Percentiles rank a stretch among this genome's conserved stretches.
phyloP scores from a whole-genome alignment of 1,284 basidiomycete species.

The Jaminaea rosea region DNA sequence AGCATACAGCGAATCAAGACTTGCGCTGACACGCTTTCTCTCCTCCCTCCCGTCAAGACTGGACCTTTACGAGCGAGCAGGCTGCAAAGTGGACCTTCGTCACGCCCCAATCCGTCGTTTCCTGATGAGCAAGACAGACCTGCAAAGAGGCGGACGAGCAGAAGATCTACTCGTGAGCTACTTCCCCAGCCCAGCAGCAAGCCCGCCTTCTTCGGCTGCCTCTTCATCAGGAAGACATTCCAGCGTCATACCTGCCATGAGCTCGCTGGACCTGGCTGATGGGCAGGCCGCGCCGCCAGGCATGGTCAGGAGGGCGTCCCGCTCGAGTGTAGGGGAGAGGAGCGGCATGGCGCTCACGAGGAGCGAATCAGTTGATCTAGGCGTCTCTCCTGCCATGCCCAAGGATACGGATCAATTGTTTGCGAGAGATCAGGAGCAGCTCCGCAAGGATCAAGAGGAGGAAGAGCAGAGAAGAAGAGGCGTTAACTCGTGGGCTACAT shows the following conservation, averaged over 20 bases:
- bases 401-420: background rate
- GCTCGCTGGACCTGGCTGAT: too few relatives aligned
- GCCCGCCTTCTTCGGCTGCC: too few relatives aligned
- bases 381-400: conserved; percentile 7
- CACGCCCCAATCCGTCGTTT: conserved; percentile 45
- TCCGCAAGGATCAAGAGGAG: background rate
- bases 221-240: too few relatives aligned
- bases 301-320: conserved; percentile 12
- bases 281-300: too few relatives aligned
- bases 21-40: too few relatives aligned
- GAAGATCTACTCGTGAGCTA: conserved; percentile 46
- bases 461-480: too few relatives aligned
- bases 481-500: conserved; percentile 1
- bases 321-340: background rate
- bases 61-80: conserved; percentile 45
- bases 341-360: background rate
- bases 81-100: conserved; percentile 45
- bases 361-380: background rate
- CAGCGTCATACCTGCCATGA: too few relatives aligned
- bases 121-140: conserved; percentile 46
- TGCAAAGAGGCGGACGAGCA: conserved; percentile 26
- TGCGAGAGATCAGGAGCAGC: background rate
- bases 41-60: too few relatives aligned
- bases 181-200: conserved; percentile 43
- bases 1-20: too few relatives aligned